A percentile compares a stretch with the other conserved stretches of the same genome.
Evolutionary conservation across 1,139 yeast species (phyloP).

Genomic region (Suhomyces atakaporum): DNA sequence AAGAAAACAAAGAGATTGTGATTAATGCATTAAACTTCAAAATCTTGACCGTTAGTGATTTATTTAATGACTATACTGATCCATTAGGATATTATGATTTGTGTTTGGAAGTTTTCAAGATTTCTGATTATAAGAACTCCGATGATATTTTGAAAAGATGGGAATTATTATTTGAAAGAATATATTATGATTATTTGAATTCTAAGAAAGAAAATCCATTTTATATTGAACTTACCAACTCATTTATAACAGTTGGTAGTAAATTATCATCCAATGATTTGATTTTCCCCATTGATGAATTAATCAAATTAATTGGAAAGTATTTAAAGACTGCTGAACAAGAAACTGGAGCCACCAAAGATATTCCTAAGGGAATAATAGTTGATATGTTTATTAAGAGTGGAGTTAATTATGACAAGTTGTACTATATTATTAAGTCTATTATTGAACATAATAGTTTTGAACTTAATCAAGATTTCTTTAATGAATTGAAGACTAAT

Average conservation of each 20-base stretch:
- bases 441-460: constrained; percentile 64
- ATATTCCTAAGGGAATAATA: constrained; percentile 43
- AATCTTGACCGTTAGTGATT: constrained; percentile 70
- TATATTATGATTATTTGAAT: constrained; percentile 36
- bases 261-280: constrained; percentile 54
- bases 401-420: constrained; percentile 71
- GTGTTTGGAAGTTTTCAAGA: constrained; percentile 74
- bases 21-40: constrained; percentile 59
- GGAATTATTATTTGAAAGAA: constrained; percentile 59
- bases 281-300: constrained; percentile 77
- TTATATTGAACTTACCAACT: constrained; percentile 34
- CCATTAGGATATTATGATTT: constrained; percentile 87
- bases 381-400: constrained; percentile 73
- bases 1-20: constrained; percentile 49
- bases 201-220: constrained; percentile 41
- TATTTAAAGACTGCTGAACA: constrained; percentile 42
- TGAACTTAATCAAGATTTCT: constrained; percentile 49
- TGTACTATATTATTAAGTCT: constrained; percentile 68
- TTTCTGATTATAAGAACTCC: constrained; percentile 75
- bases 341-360: constrained; percentile 36
- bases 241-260: constrained; percentile 49
- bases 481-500: constrained; percentile 35
- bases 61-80: constrained; percentile 84
- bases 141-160: constrained; percentile 74
- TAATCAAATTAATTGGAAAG: constrained; percentile 59